Evolutionary conservation across 306 rosid species (phyloP).

Genomic region (Potentilla sterilis): DNA sequence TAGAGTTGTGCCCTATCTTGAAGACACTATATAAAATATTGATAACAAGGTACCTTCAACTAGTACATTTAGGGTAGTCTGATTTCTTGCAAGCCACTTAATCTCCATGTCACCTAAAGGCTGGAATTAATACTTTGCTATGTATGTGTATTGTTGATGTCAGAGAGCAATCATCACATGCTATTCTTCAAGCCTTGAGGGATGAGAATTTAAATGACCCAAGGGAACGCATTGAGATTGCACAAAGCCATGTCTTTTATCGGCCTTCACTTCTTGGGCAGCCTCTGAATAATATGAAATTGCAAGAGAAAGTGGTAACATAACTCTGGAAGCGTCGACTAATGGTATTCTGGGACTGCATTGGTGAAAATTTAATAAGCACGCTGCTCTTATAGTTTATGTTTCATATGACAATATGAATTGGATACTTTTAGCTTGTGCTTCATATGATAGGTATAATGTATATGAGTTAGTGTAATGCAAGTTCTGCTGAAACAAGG

Average conservation of each 20-base stretch:
- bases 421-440: slow-evolving; percentile 1
- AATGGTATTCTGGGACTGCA: slow-evolving; percentile 4
- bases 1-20: slow-evolving; percentile 88
- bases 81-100: slow-evolving; percentile 12
- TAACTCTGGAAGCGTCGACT: slow-evolving; percentile 25
- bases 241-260: slow-evolving; percentile 87
- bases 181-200: slow-evolving; percentile 80
- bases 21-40: slow-evolving; percentile 81
- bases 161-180: slow-evolving; percentile 80
- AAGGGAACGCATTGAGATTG: slow-evolving; percentile 85
- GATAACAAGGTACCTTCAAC: slow-evolving; percentile 53
- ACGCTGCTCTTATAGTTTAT: slow-evolving; percentile 18
- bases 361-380: slow-evolving; percentile 17
- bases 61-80: background rate
- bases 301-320: slow-evolving; percentile 28
- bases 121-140: background rate
- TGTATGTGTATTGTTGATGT: slow-evolving; percentile 10
- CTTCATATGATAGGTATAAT: background rate
- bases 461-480: background rate
- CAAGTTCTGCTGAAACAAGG: background rate
- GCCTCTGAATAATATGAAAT: slow-evolving; percentile 37
- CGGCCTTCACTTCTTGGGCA: slow-evolving; percentile 86
- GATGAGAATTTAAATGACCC: slow-evolving; percentile 92
- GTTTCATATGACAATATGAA: background rate
- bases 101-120: background rate